Base-by-base conservation (phyloP, 768 basidiomycete genomes). In the Leccinum subgranulosum region DNA sequence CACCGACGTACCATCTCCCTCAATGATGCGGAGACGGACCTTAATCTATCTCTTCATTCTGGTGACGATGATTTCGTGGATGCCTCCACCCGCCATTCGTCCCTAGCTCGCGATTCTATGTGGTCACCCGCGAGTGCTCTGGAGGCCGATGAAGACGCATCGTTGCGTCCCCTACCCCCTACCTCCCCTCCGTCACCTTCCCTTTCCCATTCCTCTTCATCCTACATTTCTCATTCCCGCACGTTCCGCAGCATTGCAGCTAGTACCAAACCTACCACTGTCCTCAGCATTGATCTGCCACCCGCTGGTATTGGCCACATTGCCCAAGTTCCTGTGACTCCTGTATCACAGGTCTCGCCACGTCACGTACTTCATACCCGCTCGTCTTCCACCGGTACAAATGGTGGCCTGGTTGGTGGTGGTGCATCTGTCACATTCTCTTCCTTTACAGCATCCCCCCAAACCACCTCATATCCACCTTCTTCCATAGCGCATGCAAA, bases 101-200 rank as follows among this genome's bases (percentile, higher is more conserved):
- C 85, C 23, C 68, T 81, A 53, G 86, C 87, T 48, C 81, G 84
- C 51, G 86, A 88, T 59, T 92, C 91, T 3, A 81, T 82, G 47
- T 92, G 89, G 87, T 92, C 90, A 8, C 90, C 88, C 45, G 77
- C 84, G 15, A 89, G 87, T 62, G 79, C 80, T 45, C 72, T 85
- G 29, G 92, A 92, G 73, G 94, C 94, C 15, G 95, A 98, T 68
- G 96, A 97, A 55, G 94, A 97, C 67, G 96, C 96, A 10, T 96
- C 93, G 36, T 72, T 97, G 15, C 84, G 94, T 29, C 94, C 94
- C 4, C 73, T 98, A 34, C 91, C 94, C 23, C 96, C 96, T 5
- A 93, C 89, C 63, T 80, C 85, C 5, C 91, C 92, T 11, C 90
- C 89, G 11, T 94, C 92, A 0, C 93, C 93, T 4, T 88, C 91